Base-by-base conservation (phyloP, 345 rosid genomes). In the Boechera stricta region DNA sequence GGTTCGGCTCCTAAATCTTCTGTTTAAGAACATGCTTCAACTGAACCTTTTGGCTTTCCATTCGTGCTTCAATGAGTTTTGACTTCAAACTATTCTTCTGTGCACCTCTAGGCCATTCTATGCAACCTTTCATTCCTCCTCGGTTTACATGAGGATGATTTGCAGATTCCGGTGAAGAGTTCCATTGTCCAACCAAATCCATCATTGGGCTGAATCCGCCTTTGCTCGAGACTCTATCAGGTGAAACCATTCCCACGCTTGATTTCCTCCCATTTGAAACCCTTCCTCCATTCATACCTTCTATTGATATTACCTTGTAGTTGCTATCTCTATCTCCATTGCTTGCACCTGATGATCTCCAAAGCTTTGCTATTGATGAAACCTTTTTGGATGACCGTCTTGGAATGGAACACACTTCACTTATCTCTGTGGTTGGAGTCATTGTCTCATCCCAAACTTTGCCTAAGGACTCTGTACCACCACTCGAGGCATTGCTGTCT, bases 101-200 rank as follows among this genome's bases (percentile, higher is more conserved):
- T 13, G 85, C 79, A 4, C 85, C 91, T 13, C 91, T 90, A 18
- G 97, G 91, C 98, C 98, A 96, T 59, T 96, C 99, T 33, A 96
- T 93, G 88, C 99, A 93, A 35, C 99, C 98, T 79, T 93, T 96
- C 97, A 89, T 90, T 52, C 97, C 81, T 72, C 77, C 97, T 62
- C 88, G 81, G 29, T 83, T 82, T 61, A 92, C 75, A 74, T 86
- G 92, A 60, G 88, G 88, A 76, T 95, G 94, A 78, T 87, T 86
- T 57, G 85, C 88, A 0, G 88, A 81, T 45, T 96, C 98, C 0
- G 97, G 96, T 47, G 82, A 77, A 13, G 77, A 90, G 76, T 92
- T 91, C 97, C 98, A 93, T 35, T 90, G 92, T 67, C 83, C 96
- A 32, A 64, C 75, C 54, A 83, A 77, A 68, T 91, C 94, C 4